These are phyloP conservation scores for Nemania abortiva DNA, from an alignment of 2,329 filamentous ascomycete genomes.

Conservation along the genomic window DNA sequence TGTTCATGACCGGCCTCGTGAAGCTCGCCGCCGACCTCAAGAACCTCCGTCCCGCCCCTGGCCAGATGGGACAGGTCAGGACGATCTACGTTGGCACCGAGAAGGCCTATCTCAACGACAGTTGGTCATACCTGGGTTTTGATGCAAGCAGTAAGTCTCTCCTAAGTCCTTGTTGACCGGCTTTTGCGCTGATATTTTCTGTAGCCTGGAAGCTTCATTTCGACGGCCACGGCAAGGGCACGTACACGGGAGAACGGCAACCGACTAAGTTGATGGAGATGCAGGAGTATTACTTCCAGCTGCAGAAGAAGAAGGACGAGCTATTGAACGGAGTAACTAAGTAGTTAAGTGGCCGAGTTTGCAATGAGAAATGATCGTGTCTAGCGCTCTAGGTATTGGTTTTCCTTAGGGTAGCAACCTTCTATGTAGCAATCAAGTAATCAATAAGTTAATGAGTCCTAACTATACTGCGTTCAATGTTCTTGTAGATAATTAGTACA, in stretches of 20 bases:
- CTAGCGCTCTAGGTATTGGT: not conserved
- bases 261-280: conserved; percentile 42
- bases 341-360: not conserved
- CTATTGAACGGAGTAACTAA: conserved; percentile 33
- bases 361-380: not conserved
- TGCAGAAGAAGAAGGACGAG: conserved; percentile 53
- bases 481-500: not conserved
- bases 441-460: conserved; percentile 4
- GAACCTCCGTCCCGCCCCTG: conserved; percentile 59
- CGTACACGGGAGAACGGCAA: conserved; percentile 50
- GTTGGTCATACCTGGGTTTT: conserved; percentile 60
- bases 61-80: conserved; percentile 60
- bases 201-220: conserved; percentile 56
- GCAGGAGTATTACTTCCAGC: conserved; percentile 53
- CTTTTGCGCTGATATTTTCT: too few relatives aligned
- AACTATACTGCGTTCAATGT: not conserved
- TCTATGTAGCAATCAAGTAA: not conserved
- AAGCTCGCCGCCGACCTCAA: conserved; percentile 59
- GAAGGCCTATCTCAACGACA: conserved; percentile 61
- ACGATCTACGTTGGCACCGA: conserved; percentile 56
- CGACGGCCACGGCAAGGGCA: conserved; percentile 54
- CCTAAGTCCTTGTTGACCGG: too few relatives aligned
- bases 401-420: not conserved
- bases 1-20: conserved; percentile 58
- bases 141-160: conserved; percentile 63